A percentile compares a stretch with the other conserved stretches of the same genome.
These are phyloP conservation scores for Stephanodiscus minutulus DNA, from an alignment of 108 stramenopile species.

Conservation along the genomic window DNA sequence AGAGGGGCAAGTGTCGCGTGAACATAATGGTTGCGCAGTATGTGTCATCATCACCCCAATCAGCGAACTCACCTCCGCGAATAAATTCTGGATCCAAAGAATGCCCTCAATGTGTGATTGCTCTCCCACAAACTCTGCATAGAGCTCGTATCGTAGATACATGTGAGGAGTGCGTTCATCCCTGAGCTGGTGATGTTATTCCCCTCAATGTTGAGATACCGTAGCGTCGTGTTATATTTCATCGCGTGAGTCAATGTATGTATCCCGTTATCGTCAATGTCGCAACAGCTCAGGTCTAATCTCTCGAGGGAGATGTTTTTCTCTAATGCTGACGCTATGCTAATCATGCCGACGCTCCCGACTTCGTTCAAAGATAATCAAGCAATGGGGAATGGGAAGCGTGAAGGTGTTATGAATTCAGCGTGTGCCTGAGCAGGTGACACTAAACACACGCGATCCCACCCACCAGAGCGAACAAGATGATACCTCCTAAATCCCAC, in stretches of 20 bases:
- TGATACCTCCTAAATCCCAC: not conserved
- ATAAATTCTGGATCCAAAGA: constrained; percentile 23
- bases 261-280: constrained; percentile 38
- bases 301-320: constrained; percentile 21
- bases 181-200: constrained; percentile 32
- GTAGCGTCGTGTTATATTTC: constrained; percentile 26
- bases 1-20: no score
- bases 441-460: not conserved
- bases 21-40: no score
- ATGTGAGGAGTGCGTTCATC: constrained; percentile 15
- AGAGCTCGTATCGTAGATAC: constrained; percentile 34
- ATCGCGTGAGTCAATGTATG: constrained; percentile 22
- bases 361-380: not conserved
- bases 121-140: constrained; percentile 27
- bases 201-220: constrained; percentile 38
- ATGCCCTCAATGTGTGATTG: constrained; percentile 37
- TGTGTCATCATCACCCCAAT: not conserved
- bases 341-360: constrained; percentile 35
- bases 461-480: not conserved
- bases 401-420: not conserved
- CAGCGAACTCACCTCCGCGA: constrained; percentile 12
- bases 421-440: no score
- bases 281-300: constrained; percentile 36
- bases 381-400: not conserved
- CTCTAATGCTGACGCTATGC: constrained; percentile 35